These are phyloP conservation scores for Colletotrichum ledebouriae DNA, from an alignment of 2,329 filamentous ascomycete genomes.

Conservation along the genomic window DNA sequence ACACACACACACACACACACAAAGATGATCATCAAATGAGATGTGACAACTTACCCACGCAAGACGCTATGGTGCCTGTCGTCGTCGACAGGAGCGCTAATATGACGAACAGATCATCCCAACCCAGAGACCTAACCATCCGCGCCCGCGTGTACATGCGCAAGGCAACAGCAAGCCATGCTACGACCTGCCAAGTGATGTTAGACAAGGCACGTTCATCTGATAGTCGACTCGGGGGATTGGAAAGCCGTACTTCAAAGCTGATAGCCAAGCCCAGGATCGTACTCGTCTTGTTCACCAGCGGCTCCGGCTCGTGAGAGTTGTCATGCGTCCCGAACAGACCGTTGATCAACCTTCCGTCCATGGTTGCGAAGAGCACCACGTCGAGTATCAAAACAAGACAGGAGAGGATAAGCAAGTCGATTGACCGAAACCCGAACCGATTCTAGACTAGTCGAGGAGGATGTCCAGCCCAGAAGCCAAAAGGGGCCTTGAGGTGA, in stretches of 20 bases:
- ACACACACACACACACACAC: no score
- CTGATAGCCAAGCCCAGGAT: conserved; percentile 49
- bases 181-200: conserved; percentile 43
- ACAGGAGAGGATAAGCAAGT: background rate
- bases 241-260: conserved; percentile 45
- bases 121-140: conserved; percentile 49
- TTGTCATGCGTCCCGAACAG: conserved; percentile 34
- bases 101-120: conserved; percentile 54
- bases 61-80: conserved; percentile 21
- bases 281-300: conserved; percentile 47
- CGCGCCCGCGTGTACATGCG: conserved; percentile 48
- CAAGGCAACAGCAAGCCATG: conserved; percentile 49
- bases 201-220: conserved; percentile 14
- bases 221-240: background rate
- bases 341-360: conserved; percentile 19
- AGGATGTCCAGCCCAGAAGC: background rate
- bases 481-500: background rate
- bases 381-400: conserved; percentile 4
- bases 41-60: conserved; percentile 27
- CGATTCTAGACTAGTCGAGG: background rate
- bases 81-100: conserved; percentile 48
- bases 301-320: conserved; percentile 47
- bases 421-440: background rate
- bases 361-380: conserved; percentile 21
- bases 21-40: background rate